Evolutionary conservation across 148 eudicot genomes (phyloP).

Genomic region (Oxyria digyna): DNA sequence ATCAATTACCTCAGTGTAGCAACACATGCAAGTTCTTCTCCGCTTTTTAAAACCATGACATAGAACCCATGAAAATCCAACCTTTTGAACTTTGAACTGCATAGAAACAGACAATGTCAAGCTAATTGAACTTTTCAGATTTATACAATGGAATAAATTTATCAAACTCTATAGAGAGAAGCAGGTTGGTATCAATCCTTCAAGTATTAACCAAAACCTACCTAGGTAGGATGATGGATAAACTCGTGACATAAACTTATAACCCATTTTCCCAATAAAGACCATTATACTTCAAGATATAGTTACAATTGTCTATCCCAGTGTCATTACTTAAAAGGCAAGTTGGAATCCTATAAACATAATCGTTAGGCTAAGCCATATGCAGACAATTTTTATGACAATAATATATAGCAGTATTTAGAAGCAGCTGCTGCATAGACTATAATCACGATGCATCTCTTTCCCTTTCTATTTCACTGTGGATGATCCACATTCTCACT

Average conservation of each 20-base stretch:
- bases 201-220: background rate
- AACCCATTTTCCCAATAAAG: background rate
- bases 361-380: background rate
- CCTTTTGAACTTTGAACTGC: constrained; percentile 32
- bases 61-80: constrained; percentile 49
- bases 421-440: background rate
- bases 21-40: constrained; percentile 33
- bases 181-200: background rate
- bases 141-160: background rate
- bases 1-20: constrained; percentile 39
- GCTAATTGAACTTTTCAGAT: background rate
- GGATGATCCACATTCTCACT: background rate
- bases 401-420: background rate
- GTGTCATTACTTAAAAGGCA: background rate
- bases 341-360: background rate
- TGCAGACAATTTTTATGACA: no score
- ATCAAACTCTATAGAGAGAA: background rate
- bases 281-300: background rate
- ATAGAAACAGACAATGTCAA: background rate
- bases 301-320: background rate
- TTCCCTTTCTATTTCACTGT: background rate
- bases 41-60: constrained; percentile 27
- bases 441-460: background rate
- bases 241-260: background rate
- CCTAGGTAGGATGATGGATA: background rate